Percentiles rank a stretch among this genome's conserved stretches.
phyloP scores from a whole-genome alignment of 2,329 filamentous ascomycete species.

The Plectosphaerella cucumerina region DNA sequence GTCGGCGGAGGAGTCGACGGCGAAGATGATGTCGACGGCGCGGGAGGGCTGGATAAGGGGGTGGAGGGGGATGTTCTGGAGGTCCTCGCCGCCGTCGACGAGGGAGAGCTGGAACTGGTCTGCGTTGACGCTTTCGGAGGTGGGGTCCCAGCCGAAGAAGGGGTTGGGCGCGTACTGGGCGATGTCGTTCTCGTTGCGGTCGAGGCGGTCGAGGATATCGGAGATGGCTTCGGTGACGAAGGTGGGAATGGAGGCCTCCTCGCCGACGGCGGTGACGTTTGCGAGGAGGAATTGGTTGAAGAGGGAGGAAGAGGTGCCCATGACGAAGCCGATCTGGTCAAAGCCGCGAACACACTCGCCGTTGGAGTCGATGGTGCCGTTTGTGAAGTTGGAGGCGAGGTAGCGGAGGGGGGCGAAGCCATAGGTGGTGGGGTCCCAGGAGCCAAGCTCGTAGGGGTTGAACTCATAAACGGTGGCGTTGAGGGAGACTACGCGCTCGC shows the following conservation, averaged over 20 bases:
- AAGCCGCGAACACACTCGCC: conserved; percentile 55
- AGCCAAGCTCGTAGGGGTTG: conserved; percentile 62
- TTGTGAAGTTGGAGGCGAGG: conserved; percentile 53
- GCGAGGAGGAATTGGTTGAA: conserved; percentile 79
- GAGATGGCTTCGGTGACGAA: conserved; percentile 39
- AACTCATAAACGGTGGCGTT: conserved; percentile 64
- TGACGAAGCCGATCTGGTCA: conserved; percentile 74
- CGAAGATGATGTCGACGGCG: conserved; percentile 58
- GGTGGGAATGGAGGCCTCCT: conserved; percentile 20
- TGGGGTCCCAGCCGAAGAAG: conserved; percentile 41
- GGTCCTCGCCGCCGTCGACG: conserved; percentile 76
- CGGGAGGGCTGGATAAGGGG: conserved; percentile 54
- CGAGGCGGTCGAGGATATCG: conserved; percentile 50
- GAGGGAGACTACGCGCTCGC: conserved; percentile 36
- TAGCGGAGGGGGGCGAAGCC: conserved; percentile 59
- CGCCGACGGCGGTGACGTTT: conserved; percentile 23
- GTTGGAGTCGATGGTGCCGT: conserved; percentile 43
- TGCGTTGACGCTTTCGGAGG: conserved; percentile 33
- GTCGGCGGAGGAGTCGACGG: conserved; percentile 61
- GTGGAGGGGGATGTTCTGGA: conserved; percentile 76
- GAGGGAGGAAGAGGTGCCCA: conserved; percentile 76
- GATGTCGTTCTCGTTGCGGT: conserved; percentile 65
- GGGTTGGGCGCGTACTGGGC: conserved; percentile 65
- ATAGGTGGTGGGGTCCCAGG: conserved; percentile 54
- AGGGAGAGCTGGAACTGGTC: conserved; percentile 57